Evolutionary conservation across 176 grass and related monocot species (phyloP).

Genomic region (Saccharum spontaneum): DNA sequence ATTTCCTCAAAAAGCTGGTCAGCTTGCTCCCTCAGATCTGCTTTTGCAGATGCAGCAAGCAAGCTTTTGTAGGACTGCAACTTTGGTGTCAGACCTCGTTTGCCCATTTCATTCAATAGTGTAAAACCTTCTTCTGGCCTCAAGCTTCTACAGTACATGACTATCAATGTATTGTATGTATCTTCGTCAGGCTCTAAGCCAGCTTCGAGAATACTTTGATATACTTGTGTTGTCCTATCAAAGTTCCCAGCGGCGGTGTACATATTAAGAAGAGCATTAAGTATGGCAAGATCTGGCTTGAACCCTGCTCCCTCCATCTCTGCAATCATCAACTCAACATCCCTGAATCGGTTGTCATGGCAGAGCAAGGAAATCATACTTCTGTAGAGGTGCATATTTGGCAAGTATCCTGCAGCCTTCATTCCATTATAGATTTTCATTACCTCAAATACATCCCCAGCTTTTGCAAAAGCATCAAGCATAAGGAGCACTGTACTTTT

Average conservation of each 20-base stretch:
- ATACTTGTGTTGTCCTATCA: constrained; percentile 71
- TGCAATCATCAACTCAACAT: constrained; percentile 79
- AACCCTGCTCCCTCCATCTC: constrained; percentile 82
- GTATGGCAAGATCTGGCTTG: constrained; percentile 67
- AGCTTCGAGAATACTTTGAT: constrained; percentile 63
- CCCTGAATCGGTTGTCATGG: constrained; percentile 64
- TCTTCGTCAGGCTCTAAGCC: constrained; percentile 77
- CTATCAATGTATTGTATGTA: constrained; percentile 84
- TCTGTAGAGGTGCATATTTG: constrained; percentile 82
- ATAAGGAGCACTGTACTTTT: constrained; percentile 87
- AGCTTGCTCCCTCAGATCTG: constrained; percentile 74
- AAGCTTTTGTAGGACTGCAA: constrained; percentile 92
- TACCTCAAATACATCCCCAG: constrained; percentile 86
- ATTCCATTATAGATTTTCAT: constrained; percentile 99
- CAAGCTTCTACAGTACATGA: constrained; percentile 84
- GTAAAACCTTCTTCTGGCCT: constrained; percentile 87
- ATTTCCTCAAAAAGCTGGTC: constrained; percentile 81
- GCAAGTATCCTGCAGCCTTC: constrained; percentile 90
- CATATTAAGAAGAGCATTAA: constrained; percentile 82
- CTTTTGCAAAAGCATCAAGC: constrained; percentile 87
- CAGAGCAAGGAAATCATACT: constrained; percentile 76
- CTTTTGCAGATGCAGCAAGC: constrained; percentile 76
- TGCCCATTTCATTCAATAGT: constrained; percentile 79
- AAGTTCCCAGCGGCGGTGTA: constrained; percentile 68
- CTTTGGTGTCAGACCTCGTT: constrained; percentile 65